These are phyloP conservation scores for Rhododendron griersonianum DNA, from an alignment of 148 eudicot genomes.

Conservation along the genomic window DNA sequence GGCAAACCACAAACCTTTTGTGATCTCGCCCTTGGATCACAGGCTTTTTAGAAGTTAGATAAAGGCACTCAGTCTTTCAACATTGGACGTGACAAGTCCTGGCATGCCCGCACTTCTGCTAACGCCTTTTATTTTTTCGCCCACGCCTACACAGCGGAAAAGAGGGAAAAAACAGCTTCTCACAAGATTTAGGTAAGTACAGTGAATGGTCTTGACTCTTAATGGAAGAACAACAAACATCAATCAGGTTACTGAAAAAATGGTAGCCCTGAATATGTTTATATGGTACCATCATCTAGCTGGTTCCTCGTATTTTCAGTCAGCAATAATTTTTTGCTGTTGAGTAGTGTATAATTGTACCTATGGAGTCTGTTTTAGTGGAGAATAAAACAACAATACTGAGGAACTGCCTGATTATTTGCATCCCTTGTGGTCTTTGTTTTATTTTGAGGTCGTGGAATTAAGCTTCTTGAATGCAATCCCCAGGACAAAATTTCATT, in stretches of 20 bases:
- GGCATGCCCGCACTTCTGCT: not conserved
- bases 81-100: not conserved
- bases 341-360: not conserved
- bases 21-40: no score
- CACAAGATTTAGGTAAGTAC: not conserved
- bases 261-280: not conserved
- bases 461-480: not conserved
- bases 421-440: not conserved
- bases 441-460: not conserved
- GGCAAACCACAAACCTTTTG: no score
- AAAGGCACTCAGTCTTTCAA: not conserved
- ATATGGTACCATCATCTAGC: not conserved
- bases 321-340: not conserved
- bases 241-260: not conserved
- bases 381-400: not conserved
- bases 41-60: no score
- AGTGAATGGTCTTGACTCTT: not conserved
- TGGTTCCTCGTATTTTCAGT: not conserved
- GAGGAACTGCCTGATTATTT: not conserved
- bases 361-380: not conserved
- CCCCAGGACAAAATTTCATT: not conserved
- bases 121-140: not conserved
- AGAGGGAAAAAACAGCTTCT: not conserved
- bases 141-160: not conserved
- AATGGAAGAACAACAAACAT: not conserved